Base-by-base conservation (phyloP, 176 grass and related monocot genomes). In the Oryza officinalis region DNA sequence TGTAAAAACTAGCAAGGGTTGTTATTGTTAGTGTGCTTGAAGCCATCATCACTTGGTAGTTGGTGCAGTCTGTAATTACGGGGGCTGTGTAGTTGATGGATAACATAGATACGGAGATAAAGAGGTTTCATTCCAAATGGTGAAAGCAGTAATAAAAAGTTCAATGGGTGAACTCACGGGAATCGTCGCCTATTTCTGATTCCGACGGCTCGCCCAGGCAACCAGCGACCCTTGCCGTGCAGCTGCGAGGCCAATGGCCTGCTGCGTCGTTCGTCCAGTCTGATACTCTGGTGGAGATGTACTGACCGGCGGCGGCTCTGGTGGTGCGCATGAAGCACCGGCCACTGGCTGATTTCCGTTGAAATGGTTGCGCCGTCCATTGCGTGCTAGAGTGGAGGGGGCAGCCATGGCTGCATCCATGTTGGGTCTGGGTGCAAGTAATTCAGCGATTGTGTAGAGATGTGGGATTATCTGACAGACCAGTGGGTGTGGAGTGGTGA, bases 31-130 rank as follows among this genome's bases (percentile, higher is more conserved):
- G 49, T 10, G 71, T 74, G 69, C 50, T 23, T 69, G 87, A 72
- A 12, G 49, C 50, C 13, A 32, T 38, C 35, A 37, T 71, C 65
- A 49, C 38, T 63, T 88, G 46, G 14, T 74, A 54, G 15, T 63
- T 88, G 33, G 15, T 69, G 76, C 18, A 15, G 33, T 31, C 11
- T 86, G 78, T 82, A 73, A 86, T 67, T 81, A 67, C 13, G 13
- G 67, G 67, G 66, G 46, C 67, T 47, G 25, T 66, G 35, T 47
- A 45, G 63, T 52, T 64, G 41, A 30, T 76, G 25, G n/a, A 71
- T 35, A 52, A 4, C 7, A 27, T 70, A 11, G 11, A 71, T 3
- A 37, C 26, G 54, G 26, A 15, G 20, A 13, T 25, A 61, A 38
- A 60, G 57, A 23, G 57, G 25, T 25, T 4, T 23, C 3, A 81